Evolutionary conservation across 2,329 filamentous ascomycete species (phyloP), one percentile per base, ranked within the genome.

Genomic region (Talaromyces sp.): DNA sequence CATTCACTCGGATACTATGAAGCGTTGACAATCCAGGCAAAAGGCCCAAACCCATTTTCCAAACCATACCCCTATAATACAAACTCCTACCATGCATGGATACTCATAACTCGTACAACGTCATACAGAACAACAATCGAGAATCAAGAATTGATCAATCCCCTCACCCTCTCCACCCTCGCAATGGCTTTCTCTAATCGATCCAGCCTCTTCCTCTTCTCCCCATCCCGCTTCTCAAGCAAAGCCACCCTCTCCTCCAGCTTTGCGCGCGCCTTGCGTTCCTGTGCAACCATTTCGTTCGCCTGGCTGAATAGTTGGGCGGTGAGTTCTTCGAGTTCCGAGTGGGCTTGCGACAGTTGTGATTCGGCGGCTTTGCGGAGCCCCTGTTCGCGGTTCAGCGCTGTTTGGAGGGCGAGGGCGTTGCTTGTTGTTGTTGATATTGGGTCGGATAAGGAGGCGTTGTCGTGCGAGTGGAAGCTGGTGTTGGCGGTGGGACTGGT

Each of bases 201-300:
- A 68, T 85, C 82, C 33, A 88, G 68, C 68, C 75, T 82, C 74
- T 69, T 83, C 75, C 78, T 82, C 73, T 85, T 82, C 70, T 82
- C 80, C n/a, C 74, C 71, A 70, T 82, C 81, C 52, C 80, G 72
- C 39, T 75, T 73, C 69, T 82, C 81, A 39, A 83, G 70, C 52
- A 82, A 72, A 37, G 78, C 79, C 1, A 83, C 79, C 33, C 81
- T 71, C 68, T 82, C 79, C 64, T 83, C 81, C 58, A 83, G 70
- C 66, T 79, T 85, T 16, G 82, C 84, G 63, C 85, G 78, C 45
- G 85, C 85, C 72, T 82, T 84, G 31, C 87, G 80, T 76, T 89
- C 87, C 62, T 81, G 77, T 3, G 86, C 86, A 9, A 89, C 87
- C 86, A 89, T 88, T 74, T 88, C 86, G 66, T 88, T 88, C 37